Conservation (phyloP, 371 early-diverging fungal species). For the Circinella minor region DNA sequence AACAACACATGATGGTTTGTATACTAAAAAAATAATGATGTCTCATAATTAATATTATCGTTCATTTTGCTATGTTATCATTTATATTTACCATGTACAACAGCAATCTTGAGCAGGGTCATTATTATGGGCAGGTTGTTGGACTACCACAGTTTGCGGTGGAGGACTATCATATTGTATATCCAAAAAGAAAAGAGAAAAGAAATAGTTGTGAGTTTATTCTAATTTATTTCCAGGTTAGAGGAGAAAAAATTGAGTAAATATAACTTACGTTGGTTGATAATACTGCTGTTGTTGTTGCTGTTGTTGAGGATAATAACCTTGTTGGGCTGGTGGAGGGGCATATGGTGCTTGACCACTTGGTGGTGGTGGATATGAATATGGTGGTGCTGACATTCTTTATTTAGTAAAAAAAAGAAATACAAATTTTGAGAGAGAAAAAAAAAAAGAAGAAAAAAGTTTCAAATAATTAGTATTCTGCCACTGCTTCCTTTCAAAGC, state of each 20-base stretch:
- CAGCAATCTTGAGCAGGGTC: conserved; percentile 23
- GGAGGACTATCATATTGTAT: conserved; percentile 17
- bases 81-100: conserved; percentile 25
- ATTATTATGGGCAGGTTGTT: conserved; percentile 24
- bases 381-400: conserved; percentile 4
- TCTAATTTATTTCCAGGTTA: neutral
- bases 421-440: neutral
- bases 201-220: too few relatives aligned
- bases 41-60: too few relatives aligned
- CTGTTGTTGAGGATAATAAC: conserved; percentile 24
- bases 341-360: conserved; percentile 1
- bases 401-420: neutral
- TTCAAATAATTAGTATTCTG: neutral
- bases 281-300: neutral
- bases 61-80: neutral
- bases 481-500: too few relatives aligned
- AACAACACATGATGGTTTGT: conserved; percentile 9
- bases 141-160: conserved; percentile 25
- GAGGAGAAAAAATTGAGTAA: too few relatives aligned
- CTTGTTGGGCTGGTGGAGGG: conserved; percentile 18
- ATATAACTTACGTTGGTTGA: conserved; percentile 1
- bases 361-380: conserved; percentile 25
- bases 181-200: too few relatives aligned
- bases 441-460: neutral
- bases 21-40: neutral